Percentiles rank a stretch among this genome's conserved stretches.
Conservation (phyloP, 139 green algal species). For the Raphidocelis subcapitata region DNA sequence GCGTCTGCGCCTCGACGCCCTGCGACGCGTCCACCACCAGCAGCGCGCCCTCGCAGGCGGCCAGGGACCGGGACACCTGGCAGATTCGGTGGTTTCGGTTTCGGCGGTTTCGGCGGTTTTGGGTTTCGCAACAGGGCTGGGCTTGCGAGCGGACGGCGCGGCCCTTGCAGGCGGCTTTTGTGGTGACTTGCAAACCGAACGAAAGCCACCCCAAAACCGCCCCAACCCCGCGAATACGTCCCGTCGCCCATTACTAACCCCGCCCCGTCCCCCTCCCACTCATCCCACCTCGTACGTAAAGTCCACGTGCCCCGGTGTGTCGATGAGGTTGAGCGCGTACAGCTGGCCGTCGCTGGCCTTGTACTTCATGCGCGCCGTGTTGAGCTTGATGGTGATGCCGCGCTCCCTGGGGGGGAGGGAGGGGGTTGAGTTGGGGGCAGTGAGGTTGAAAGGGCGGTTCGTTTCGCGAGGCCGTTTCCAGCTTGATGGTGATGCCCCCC, state of each 20-base stretch:
- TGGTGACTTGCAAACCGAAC: too few species aligned
- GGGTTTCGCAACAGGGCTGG: too few species aligned
- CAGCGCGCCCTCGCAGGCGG: conserved; percentile 95
- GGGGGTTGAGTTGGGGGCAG: too few species aligned
- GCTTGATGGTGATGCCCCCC: conserved; percentile 91
- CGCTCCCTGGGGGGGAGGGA: conserved; percentile 71
- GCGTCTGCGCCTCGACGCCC: conserved; percentile 97
- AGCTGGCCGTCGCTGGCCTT: conserved; percentile 36
- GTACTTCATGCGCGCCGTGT: conserved; percentile 89
- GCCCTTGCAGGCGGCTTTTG: too few species aligned
- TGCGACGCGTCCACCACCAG: conserved; percentile 97
- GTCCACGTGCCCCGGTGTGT: conserved; percentile 66
- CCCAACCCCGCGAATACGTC: too few species aligned
- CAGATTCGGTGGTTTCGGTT: conserved; percentile 88
- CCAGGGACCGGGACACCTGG: conserved; percentile 91
- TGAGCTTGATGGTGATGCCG: conserved; percentile 96
- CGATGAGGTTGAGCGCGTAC: conserved; percentile 89
- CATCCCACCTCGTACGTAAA: conserved; percentile 52
- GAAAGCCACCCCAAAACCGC: too few species aligned
- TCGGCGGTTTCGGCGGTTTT: conserved; percentile 90
- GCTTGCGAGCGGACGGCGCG: too few species aligned
- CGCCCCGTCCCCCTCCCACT: conserved; percentile 3
- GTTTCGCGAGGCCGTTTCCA: too few species aligned
- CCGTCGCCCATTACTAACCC: too few species aligned
- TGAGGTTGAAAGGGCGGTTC: too few species aligned